Conservation (phyloP, 208 protist genomes). For the Entamoeba invadens region DNA sequence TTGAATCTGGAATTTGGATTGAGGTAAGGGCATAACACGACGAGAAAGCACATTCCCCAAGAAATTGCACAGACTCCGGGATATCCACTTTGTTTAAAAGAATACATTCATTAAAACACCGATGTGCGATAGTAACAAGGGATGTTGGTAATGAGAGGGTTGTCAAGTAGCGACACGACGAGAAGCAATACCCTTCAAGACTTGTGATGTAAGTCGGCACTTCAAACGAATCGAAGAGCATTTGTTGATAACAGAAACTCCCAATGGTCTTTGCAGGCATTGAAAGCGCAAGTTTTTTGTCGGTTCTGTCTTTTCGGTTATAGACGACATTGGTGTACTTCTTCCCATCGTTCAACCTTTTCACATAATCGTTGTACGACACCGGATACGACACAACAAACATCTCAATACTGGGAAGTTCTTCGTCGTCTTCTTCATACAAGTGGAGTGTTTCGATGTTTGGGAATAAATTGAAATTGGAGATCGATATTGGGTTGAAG, state of each 20-base stretch:
- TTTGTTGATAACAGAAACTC: background rate
- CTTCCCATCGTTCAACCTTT: background rate
- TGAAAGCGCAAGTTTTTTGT: background rate
- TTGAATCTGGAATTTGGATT: background rate
- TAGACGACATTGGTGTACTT: background rate
- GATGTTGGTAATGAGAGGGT: background rate
- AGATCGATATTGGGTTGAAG: background rate
- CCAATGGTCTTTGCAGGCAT: background rate
- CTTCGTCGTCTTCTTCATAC: background rate
- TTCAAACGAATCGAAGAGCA: background rate
- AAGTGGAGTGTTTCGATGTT: background rate
- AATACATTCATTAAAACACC: background rate
- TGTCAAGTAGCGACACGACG: background rate
- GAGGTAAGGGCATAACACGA: background rate
- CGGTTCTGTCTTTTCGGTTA: background rate
- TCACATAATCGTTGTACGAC: background rate
- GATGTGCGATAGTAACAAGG: background rate
- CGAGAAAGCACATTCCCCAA: background rate
- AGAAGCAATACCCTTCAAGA: background rate
- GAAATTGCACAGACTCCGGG: background rate
- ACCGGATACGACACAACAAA: background rate
- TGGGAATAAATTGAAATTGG: background rate
- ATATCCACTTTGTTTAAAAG: background rate
- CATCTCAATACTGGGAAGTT: background rate
- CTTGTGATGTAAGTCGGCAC: background rate